A percentile compares a stretch with the other conserved stretches of the same genome.
Conservation (phyloP, 2,329 filamentous ascomycete genomes). For the Aspergillus hortae region DNA sequence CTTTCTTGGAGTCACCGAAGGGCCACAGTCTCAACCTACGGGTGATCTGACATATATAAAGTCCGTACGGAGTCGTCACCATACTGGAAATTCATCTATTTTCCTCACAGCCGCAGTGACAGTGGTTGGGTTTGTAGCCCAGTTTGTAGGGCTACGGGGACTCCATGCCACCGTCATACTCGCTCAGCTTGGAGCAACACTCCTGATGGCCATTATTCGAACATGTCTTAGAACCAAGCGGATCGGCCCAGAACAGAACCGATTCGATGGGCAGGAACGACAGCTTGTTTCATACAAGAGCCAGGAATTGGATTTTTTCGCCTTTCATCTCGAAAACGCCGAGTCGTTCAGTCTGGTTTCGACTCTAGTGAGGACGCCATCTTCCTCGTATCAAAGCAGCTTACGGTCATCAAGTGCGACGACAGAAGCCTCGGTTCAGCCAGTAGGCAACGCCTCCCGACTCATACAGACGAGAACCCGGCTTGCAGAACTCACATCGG, state of each 20-base stretch:
- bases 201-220: constrained; percentile 36
- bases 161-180: constrained; percentile 36
- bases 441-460: background rate
- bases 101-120: constrained; percentile 24
- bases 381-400: background rate
- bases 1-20: constrained; percentile 31
- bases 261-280: constrained; percentile 17
- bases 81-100: constrained; percentile 11
- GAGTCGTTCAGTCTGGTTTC: constrained; percentile 20
- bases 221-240: constrained; percentile 32
- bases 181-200: constrained; percentile 31
- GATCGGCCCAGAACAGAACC: constrained; percentile 27
- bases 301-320: constrained; percentile 33
- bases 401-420: constrained; percentile 7
- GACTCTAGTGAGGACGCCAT: background rate
- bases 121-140: constrained; percentile 32
- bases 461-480: constrained; percentile 20
- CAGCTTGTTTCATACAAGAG: constrained; percentile 19
- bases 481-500: constrained; percentile 21
- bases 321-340: constrained; percentile 24
- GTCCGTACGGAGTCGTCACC: constrained; percentile 18
- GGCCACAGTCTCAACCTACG: constrained; percentile 8
- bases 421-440: background rate
- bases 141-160: constrained; percentile 39
- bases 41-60: constrained; percentile 24